These are phyloP conservation scores for Syzygium syzygioides DNA, from an alignment of 441 rosid species.

Conservation along the genomic window DNA sequence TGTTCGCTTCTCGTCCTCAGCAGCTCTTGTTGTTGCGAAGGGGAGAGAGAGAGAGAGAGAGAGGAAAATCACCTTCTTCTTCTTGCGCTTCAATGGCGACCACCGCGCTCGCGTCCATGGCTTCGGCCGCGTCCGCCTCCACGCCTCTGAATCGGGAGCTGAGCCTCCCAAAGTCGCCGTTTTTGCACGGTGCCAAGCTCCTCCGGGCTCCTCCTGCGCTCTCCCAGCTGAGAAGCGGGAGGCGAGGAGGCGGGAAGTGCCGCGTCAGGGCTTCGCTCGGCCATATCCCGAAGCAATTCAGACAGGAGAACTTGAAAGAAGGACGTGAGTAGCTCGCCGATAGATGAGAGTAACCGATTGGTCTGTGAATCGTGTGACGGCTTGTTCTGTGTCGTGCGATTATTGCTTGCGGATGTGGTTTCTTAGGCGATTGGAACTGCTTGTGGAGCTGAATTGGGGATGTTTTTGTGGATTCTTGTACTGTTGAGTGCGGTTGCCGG, in stretches of 20 bases:
- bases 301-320: conserved; percentile 63
- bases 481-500: not conserved
- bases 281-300: conserved; percentile 69
- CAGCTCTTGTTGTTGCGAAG: not conserved
- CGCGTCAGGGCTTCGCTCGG: conserved; percentile 42
- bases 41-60: not conserved
- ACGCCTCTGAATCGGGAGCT: not conserved
- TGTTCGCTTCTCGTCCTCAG: not conserved
- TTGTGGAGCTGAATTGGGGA: not conserved
- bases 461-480: not conserved
- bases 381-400: not conserved
- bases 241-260: conserved; percentile 22
- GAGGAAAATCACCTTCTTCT: not conserved
- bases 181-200: conserved; percentile 24
- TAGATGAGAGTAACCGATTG: not conserved
- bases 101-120: not conserved
- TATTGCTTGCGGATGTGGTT: not conserved
- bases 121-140: not conserved
- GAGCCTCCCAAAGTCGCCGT: conserved; percentile 32
- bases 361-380: not conserved
- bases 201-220: not conserved
- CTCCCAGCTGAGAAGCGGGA: conserved; percentile 6
- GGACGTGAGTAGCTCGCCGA: conserved; percentile 40
- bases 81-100: not conserved
- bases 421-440: not conserved